Base-by-base conservation (phyloP, 768 basidiomycete genomes). In the Coprinellus micaceus region DNA sequence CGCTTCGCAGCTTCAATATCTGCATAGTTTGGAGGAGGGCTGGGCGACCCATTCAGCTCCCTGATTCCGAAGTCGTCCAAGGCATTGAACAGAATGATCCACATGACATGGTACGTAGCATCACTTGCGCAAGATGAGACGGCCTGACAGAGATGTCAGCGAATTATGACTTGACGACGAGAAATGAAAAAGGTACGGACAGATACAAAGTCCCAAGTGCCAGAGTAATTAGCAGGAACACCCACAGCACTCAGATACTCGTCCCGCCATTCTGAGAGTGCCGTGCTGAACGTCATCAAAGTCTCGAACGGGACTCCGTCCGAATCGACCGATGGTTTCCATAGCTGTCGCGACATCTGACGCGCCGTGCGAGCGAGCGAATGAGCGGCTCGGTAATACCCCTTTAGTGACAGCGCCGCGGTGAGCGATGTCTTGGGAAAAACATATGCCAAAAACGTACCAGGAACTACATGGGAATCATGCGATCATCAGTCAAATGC, bases 61-160 rank as follows among this genome's bases (percentile, higher is more conserved):
- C 83, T 83, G 56, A 96, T 77, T 11, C 92, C 92, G 65, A 82
- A 93, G 56, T 95, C 92, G 56, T 91, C 87, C 60, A 96, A 71
- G 1, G 93, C 92, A 59, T 79, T 84, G 69, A 89, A 88, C 3
- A 94, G 70, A 40, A 86, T 82, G 58, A 94, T 85, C 92, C 91
- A 96, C 83, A 95, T 88, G 63, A 89, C 83, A 71, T 97, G 94
- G 67, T 90, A 95, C 26, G 89, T 91, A 26, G 91, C 89, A 66
- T 94, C 90, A 65, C 88, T 91, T 19, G 89, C 88, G 61, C 89
- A 89, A 74, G 75, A 76, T 48, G 75, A 76, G 29, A 79, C 78
- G 41, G 77, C 77, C 78, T 82, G 56, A 21, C 58, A 44, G 54
- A 54, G 58, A 44, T 49, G 25, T 53, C 52, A 59, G 52, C 56